Evolutionary conservation across 495 filamentous ascomycete genomes (phyloP).

Genomic region (Hypoxylon intermedium): DNA sequence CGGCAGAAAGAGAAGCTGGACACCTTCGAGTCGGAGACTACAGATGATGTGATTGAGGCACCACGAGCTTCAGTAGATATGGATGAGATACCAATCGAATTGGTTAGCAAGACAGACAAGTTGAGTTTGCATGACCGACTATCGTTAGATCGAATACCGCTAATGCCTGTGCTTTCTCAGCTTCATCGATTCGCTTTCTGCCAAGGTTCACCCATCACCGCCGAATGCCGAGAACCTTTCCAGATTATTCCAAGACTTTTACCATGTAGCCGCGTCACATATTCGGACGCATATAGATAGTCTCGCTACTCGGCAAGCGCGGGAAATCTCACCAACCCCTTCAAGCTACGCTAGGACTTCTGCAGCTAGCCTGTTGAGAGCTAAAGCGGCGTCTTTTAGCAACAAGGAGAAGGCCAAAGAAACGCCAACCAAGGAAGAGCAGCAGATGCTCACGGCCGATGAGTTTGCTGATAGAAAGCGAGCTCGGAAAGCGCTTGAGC

Average conservation of each 20-base stretch:
- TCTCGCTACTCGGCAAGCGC: conserved; percentile 75
- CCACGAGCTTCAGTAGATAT: conserved; percentile 67
- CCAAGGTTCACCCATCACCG: conserved; percentile 84
- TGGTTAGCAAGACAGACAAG: conserved; percentile 88
- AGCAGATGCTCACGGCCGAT: conserved; percentile 90
- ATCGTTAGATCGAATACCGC: conserved; percentile 10
- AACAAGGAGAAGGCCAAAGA: conserved; percentile 57
- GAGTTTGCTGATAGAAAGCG: conserved; percentile 82
- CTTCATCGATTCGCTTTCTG: conserved; percentile 89
- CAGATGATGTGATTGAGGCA: conserved; percentile 61
- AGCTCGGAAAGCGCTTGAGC: conserved; percentile 76
- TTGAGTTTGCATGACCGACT: conserved; percentile 46
- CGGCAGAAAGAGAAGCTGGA: conserved; percentile 41
- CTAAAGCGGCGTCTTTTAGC: conserved; percentile 59
- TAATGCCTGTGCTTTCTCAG: conserved; percentile 51
- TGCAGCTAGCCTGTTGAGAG: conserved; percentile 57
- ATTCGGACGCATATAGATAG: conserved; percentile 88
- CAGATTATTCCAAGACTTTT: conserved; percentile 93
- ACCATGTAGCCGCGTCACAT: conserved; percentile 78
- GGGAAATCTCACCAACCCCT: conserved; percentile 64
- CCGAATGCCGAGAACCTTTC: conserved; percentile 84
- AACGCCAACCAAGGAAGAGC: conserved; percentile 56
- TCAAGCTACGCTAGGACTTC: conserved; percentile 59
- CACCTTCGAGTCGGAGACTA: conserved; percentile 60
- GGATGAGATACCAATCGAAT: conserved; percentile 90